Evolutionary conservation across 306 rosid genomes (phyloP).

Genomic region (Trichosanthes truncata): DNA sequence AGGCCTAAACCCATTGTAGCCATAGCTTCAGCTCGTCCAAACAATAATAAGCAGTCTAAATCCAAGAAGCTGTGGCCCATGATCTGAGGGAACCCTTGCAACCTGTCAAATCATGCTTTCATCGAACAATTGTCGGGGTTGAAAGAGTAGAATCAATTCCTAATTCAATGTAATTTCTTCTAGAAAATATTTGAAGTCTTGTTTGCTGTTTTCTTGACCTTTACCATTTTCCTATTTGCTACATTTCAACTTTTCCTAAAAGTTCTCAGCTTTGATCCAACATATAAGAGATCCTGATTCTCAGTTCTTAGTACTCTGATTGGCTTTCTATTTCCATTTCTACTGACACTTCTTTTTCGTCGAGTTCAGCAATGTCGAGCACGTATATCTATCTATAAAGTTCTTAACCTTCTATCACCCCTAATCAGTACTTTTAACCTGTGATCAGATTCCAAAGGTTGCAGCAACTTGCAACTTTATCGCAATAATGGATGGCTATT

Average conservation of each 20-base stretch:
- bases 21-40: not conserved
- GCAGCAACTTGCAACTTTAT: conserved; percentile 65
- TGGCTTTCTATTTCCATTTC: not conserved
- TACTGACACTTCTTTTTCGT: not conserved
- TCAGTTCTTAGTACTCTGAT: not conserved
- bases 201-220: not conserved
- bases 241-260: not conserved
- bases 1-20: not conserved
- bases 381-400: not conserved
- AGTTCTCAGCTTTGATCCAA: not conserved
- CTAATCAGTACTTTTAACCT: not conserved
- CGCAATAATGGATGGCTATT: conserved; percentile 82
- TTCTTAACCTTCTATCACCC: not conserved
- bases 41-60: not conserved
- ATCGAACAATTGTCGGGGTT: not conserved
- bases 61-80: not conserved
- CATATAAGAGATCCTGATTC: not conserved
- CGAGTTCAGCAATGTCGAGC: not conserved
- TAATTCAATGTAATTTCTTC: not conserved
- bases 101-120: not conserved
- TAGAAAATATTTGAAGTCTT: not conserved
- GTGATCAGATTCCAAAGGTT: conserved; percentile 65
- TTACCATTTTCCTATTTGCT: not conserved
- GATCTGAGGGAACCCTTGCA: not conserved
- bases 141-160: not conserved